Evolutionary conservation across 1,139 yeast species (phyloP), one percentile per base, ranked within the genome.

Genomic region (Yamadazyma dushanensis): DNA sequence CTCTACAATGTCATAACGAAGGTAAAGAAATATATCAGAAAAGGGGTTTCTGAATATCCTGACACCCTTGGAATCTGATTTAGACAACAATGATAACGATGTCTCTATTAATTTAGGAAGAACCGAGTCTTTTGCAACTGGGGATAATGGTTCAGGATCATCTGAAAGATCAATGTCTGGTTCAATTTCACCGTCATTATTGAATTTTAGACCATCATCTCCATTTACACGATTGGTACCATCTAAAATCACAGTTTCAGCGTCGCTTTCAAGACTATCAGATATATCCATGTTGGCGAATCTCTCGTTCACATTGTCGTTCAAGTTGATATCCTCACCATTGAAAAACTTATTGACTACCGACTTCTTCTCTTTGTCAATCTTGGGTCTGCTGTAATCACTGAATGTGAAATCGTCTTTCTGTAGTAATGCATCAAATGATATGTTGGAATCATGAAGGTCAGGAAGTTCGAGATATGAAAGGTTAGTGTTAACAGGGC

Each of bases 221-320:
- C n/a, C n/a, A n/a, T n/a, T n/a, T n/a, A n/a, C n/a, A 2, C 49
- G 54, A 29, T 45, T 47, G 9, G 36, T 40, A 3, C 50, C 56
- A 29, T 57, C 63, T 21, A 50, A 46, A 1, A 51, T 40, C 1
- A 59, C 54, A 0, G 64, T 59, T 31, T 56, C 59, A 3, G 54
- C 38, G 39, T 59, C 64, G 42, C 63, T 57, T 29, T 53, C 59
- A 10, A 38, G 31, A 8, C 25, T 20, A 8, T 29, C 32, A 5
- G 32, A 29, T 9, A 31, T 30, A 11, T 34, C 35, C 26, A 36
- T 32, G 18, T 31, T 29, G 14, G 35, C 31, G 20, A 41, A 36
- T 24, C 28, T 36, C 8, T 35, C 39, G 24, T 32, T 30, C 9
- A 37, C 28, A 6, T 28, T 31, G 10, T 26, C 35, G 8, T 29